phyloP scores from a whole-genome alignment of 148 eudicot species.

The Oxyria digyna region DNA sequence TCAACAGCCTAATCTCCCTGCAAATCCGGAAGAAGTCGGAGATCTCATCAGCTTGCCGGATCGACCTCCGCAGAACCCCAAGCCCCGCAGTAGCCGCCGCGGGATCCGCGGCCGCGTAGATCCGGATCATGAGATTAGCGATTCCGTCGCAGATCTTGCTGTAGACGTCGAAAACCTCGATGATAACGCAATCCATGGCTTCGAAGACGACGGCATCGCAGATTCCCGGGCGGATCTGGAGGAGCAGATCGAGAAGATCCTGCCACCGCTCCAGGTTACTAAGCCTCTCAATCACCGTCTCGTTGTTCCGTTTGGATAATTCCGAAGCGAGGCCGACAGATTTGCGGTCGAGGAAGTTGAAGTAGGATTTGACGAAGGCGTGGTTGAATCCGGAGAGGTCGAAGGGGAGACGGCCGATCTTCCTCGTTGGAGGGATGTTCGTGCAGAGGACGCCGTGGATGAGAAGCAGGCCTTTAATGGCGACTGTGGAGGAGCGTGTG shows the following conservation, averaged over 20 bases:
- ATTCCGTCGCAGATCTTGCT: conserved; percentile 54
- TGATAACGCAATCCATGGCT: conserved; percentile 65
- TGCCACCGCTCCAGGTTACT: conserved; percentile 47
- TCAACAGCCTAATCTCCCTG: conserved; percentile 27
- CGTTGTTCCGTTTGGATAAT: not conserved
- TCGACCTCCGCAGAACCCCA: conserved; percentile 38
- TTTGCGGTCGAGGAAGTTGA: conserved; percentile 46
- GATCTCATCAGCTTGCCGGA: conserved; percentile 44
- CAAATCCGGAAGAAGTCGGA: conserved; percentile 40
- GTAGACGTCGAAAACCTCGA: conserved; percentile 55
- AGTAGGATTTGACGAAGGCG: conserved; percentile 51
- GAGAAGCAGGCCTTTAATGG: conserved; percentile 54
- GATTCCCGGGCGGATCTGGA: conserved; percentile 43
- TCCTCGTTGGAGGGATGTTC: conserved; percentile 22
- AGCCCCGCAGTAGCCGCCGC: conserved; percentile 43
- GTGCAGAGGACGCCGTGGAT: conserved; percentile 53
- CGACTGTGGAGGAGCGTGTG: conserved; percentile 53
- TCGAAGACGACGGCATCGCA: conserved; percentile 27
- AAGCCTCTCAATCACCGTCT: conserved; percentile 17
- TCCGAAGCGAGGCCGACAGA: conserved; percentile 19
- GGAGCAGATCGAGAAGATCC: conserved; percentile 36
- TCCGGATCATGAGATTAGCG: conserved; percentile 29
- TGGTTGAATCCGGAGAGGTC: conserved; percentile 53
- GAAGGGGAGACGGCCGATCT: conserved; percentile 64
- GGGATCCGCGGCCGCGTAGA: conserved; percentile 23